phyloP scores from a whole-genome alignment of 345 rosid species.

The Barbarea vulgaris region DNA sequence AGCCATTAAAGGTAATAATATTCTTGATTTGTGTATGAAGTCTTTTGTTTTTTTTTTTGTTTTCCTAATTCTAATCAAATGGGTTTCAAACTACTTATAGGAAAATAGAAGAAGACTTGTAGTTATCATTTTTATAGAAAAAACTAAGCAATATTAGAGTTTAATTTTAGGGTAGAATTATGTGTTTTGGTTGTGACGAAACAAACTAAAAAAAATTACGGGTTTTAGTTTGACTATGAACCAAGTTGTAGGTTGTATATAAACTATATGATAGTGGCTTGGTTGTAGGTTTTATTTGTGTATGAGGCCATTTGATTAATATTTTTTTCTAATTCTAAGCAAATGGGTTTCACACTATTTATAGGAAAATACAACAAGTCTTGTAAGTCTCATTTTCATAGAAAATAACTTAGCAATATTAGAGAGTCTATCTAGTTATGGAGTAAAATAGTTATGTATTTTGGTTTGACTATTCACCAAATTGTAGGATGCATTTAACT shows the following conservation, averaged over 20 bases:
- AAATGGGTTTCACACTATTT: too few species aligned
- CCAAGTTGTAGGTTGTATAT: not conserved
- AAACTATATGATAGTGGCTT: not conserved
- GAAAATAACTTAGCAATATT: too few species aligned
- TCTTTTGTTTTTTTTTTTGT: too few species aligned
- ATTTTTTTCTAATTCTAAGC: too few species aligned
- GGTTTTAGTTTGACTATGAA: not conserved
- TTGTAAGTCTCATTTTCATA: too few species aligned
- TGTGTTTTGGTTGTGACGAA: not conserved
- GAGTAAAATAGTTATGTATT: too few species aligned
- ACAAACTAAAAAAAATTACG: too few species aligned
- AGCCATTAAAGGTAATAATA: not conserved
- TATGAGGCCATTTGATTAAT: not conserved
- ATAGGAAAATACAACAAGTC: too few species aligned
- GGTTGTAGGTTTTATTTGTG: too few species aligned
- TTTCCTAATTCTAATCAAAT: not conserved
- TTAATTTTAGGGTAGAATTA: not conserved
- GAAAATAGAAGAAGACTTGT: not conserved
- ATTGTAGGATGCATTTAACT: too few species aligned
- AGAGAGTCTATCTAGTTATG: too few species aligned
- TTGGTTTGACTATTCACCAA: too few species aligned
- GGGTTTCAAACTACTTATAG: not conserved
- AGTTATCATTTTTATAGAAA: not conserved
- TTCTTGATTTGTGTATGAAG: not conserved
- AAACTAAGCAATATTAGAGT: not conserved